A percentile compares a stretch with the other conserved stretches of the same genome.
Evolutionary conservation across 108 stramenopile genomes (phyloP).

Genomic region (Skeletonema grethae): DNA sequence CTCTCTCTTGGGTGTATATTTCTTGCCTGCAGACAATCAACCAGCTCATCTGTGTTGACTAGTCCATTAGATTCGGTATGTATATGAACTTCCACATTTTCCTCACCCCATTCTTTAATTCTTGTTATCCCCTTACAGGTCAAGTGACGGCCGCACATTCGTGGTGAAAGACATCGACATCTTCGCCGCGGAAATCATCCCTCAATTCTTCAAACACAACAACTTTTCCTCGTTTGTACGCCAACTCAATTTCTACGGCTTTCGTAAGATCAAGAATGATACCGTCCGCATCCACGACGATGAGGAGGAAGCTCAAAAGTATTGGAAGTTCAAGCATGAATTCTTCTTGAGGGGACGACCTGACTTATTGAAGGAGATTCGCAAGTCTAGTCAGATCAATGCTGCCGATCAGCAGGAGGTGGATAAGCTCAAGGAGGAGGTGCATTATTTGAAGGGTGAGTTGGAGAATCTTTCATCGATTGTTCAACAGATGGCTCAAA

Average conservation of each 20-base stretch:
- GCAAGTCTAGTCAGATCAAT: slow-evolving; percentile 74
- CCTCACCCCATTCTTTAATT: slow-evolving; percentile 12
- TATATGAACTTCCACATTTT: slow-evolving; percentile 1
- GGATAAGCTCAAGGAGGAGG: slow-evolving; percentile 71
- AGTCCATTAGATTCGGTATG: not conserved
- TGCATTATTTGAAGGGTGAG: slow-evolving; percentile 52
- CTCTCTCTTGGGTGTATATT: not conserved
- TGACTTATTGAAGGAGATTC: slow-evolving; percentile 75
- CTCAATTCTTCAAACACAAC: slow-evolving; percentile 94
- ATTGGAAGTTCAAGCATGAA: slow-evolving; percentile 84
- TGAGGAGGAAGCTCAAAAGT: slow-evolving; percentile 58
- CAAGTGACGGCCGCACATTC: slow-evolving; percentile 77
- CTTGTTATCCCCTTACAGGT: slow-evolving; percentile 31
- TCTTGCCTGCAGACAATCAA: slow-evolving; percentile 29
- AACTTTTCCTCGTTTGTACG: slow-evolving; percentile 93
- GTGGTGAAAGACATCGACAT: slow-evolving; percentile 76
- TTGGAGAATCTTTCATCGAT: slow-evolving; percentile 51
- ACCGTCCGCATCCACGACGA: slow-evolving; percentile 61
- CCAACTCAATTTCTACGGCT: slow-evolving; percentile 94
- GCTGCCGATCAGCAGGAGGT: slow-evolving; percentile 76
- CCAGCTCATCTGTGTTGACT: not conserved
- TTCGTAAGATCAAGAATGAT: slow-evolving; percentile 82
- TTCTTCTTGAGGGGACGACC: slow-evolving; percentile 74
- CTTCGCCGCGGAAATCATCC: slow-evolving; percentile 78
- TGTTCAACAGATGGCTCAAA: slow-evolving; percentile 42